Base-by-base conservation (phyloP, 75 land plant species). In the Selaginella moellendorffii region DNA sequence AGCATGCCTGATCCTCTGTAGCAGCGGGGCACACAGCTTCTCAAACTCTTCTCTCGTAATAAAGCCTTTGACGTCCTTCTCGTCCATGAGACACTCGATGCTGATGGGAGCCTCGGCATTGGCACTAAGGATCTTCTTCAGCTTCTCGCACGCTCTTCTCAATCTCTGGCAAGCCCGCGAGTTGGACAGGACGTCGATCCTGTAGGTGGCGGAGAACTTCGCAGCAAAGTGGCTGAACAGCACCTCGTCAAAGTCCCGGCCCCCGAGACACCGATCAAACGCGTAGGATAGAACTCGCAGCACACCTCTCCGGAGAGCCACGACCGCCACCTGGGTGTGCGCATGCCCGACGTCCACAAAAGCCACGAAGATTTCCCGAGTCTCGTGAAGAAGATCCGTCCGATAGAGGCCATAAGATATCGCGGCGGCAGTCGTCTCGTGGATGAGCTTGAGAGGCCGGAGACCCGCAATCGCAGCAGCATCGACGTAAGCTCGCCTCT, bases 21-120 rank as follows among this genome's bases (percentile, higher is more conserved):
- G 24, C 52, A 88, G 72, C 1, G 65, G 65, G 2, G 76, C 63
- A 5, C 82, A 62, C 31, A 93, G 66, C 74, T 54, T 73, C 77
- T 93, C 98, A 77, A 93, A 88, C 27, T 93, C 96, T 18, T 93
- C 98, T 72, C 98, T 81, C 67, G 78, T 93, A 9, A 93, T 93
- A 36, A 66, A 74, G 0, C 87, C 88, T 30, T 71, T 74, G 2
- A 87, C 96, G 75, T 86, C 90, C 66, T 83, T 90, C 74, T 86
- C 96, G 61, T 89, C 96, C 84, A 89, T 83, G 60, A 88, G 52
- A 54, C 95, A 88, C 65, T 88, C 95, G 27, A 88, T 82, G 66
- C 77, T 81, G 64, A 88, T 68, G 26, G 86, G 90, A 30, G 89
- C 89, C 73, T 74, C 81, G 9, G 95, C 77, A 66, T 88, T 88